Base-by-base conservation (phyloP, 2,329 filamentous ascomycete genomes). In the Fusarium sublunatum region DNA sequence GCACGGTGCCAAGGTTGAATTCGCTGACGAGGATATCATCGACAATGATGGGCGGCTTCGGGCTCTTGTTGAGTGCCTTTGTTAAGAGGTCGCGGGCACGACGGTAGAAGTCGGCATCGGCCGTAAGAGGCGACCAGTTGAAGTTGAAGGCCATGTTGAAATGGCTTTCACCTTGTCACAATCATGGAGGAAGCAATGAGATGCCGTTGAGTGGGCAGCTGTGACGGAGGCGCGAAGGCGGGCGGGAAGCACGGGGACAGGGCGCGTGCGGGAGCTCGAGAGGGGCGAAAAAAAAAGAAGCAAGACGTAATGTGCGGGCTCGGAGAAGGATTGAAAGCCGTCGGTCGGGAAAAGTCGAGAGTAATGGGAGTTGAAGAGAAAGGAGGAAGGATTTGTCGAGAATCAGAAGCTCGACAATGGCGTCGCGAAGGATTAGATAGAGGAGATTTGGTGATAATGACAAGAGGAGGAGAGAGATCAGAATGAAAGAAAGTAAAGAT, bases 91-190 rank as follows among this genome's bases (percentile, higher is more conserved):
- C 93, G 77, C 93, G 91, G 47, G 95, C 94, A 70, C 93, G 90
- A 75, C 91, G 87, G 79, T 94, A 94, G 78, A 95, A 95, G 70
- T 88, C 87, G 73, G 92, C 94, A 81, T 98, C 95, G 74, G 94
- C 94, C 81, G 96, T 95, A 68, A 99, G 86, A 75, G 95, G 95
- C 86, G 93, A 97, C 95, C 95, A 99, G 92, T 98, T 98, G 91
- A 99, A 99, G 84, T 98, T 98, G 91, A 99, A 99, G 70, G 95
- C 95, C 95, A 99, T 99, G 79, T 80, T 83, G 78, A 79, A 78
- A 80, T 81, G 78, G 79, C 80, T 64, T 67, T 73, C 67, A 71
- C 68, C 50, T 69, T 68, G 69, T 72, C 71, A 71, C 64, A 58
- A 73, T 69, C 76, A 78, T 78, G 67, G 65, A 70, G 66, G 48